Evolutionary conservation across 1,284 basidiomycete genomes (phyloP).

Genomic region (Grifola frondosa): DNA sequence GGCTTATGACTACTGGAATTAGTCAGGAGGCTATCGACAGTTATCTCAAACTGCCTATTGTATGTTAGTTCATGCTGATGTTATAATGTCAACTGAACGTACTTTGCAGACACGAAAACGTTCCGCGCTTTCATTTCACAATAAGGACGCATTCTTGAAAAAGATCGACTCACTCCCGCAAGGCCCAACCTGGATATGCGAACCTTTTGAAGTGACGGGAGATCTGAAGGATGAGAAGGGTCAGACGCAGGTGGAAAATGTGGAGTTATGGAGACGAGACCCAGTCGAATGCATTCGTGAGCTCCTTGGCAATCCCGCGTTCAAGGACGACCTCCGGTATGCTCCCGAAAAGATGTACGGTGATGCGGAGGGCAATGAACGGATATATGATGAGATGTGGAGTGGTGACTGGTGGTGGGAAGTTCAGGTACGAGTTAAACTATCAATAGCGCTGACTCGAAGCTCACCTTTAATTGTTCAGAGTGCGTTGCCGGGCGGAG

Average conservation of each 20-base stretch:
- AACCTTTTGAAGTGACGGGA: conserved; percentile 25
- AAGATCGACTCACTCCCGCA: conserved; percentile 30
- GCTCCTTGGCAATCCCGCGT: conserved; percentile 34
- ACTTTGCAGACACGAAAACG: conserved; percentile 9
- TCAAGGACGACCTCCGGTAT: conserved; percentile 28
- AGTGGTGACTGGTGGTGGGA: conserved; percentile 43
- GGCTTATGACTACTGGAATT: conserved; percentile 29
- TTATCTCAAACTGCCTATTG: conserved; percentile 34
- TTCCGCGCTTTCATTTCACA: conserved; percentile 19
- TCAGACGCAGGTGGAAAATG: conserved; percentile 9
- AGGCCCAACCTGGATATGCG: conserved; percentile 22
- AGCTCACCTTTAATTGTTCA: too few relatives aligned
- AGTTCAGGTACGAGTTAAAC: conserved; percentile 35
- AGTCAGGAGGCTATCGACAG: conserved; percentile 30
- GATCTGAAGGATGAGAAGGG: conserved; percentile 26
- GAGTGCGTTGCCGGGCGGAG: neutral
- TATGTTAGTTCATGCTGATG: conserved; percentile 13
- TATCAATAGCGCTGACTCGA: too few relatives aligned
- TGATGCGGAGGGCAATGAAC: conserved; percentile 20
- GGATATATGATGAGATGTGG: conserved; percentile 38
- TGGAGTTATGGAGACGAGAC: conserved; percentile 31
- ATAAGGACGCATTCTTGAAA: conserved; percentile 26
- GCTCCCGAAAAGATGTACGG: conserved; percentile 31
- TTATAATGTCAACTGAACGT: neutral
- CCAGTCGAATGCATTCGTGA: conserved; percentile 33